Evolutionary conservation across 179 eudicot genomes (phyloP).

Genomic region (Spinacia oleracea): DNA sequence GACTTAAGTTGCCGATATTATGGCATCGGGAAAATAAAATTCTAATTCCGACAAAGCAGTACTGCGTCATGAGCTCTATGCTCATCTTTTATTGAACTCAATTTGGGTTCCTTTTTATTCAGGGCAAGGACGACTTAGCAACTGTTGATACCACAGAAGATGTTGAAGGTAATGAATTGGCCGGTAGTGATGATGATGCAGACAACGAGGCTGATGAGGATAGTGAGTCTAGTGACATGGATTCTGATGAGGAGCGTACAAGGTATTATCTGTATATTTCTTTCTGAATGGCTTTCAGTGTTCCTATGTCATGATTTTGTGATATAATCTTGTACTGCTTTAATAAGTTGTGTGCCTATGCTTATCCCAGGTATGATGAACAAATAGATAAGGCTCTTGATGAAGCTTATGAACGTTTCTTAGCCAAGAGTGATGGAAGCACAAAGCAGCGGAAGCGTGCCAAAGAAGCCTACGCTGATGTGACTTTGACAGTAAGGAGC

Average conservation of each 20-base stretch:
- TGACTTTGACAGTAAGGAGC: conserved; percentile 50
- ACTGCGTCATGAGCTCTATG: neutral
- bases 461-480: conserved; percentile 52
- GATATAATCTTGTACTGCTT: neutral
- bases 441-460: conserved; percentile 77
- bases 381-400: conserved; percentile 65
- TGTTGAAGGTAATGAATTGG: conserved; percentile 47
- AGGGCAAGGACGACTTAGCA: conserved; percentile 80
- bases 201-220: conserved; percentile 38
- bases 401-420: conserved; percentile 70
- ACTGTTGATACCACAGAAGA: conserved; percentile 75
- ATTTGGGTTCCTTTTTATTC: conserved; percentile 1
- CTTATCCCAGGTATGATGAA: conserved; percentile 59
- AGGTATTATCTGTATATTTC: conserved; percentile 34
- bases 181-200: conserved; percentile 53
- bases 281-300: neutral
- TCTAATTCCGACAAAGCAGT: neutral
- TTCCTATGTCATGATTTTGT: neutral
- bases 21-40: neutral
- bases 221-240: conserved; percentile 51
- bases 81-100: neutral
- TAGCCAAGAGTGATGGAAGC: conserved; percentile 68
- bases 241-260: conserved; percentile 78
- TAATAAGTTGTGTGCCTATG: neutral
- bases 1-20: neutral